Conservation (phyloP, 768 basidiomycete genomes). For the Panaeolus cyanescens region DNA sequence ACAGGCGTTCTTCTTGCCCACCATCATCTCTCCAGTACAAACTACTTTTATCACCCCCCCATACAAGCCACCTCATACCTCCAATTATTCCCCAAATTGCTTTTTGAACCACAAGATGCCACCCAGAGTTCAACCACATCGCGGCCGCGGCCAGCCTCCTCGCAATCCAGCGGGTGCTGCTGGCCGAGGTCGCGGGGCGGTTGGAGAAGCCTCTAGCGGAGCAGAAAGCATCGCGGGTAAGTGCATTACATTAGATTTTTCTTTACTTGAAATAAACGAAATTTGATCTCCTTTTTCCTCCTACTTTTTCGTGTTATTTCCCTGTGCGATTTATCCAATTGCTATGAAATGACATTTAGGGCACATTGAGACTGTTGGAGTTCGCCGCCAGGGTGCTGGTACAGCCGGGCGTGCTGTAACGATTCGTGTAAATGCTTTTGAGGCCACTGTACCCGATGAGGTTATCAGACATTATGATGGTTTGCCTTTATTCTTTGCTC, state of each 20-base stretch:
- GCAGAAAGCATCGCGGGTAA: conserved; percentile 3
- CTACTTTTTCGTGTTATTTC: not conserved
- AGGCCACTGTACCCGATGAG: conserved; percentile 45
- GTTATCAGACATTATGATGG: conserved; percentile 74
- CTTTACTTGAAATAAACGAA: not conserved
- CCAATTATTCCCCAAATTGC: not conserved
- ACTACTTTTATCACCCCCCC: not conserved
- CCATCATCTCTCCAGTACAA: not conserved
- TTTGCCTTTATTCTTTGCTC: conserved; percentile 14
- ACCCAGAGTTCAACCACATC: conserved; percentile 1
- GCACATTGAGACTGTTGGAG: conserved; percentile 54
- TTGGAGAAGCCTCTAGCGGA: not conserved
- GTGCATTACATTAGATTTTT: not conserved
- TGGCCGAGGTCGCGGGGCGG: not conserved
- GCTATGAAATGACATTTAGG: conserved; percentile 12
- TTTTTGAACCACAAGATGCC: conserved; percentile 2
- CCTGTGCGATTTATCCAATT: not conserved
- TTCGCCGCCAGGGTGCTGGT: conserved; percentile 62
- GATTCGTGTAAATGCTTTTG: conserved; percentile 48
- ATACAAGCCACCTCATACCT: not conserved
- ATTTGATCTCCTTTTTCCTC: conserved; percentile 1
- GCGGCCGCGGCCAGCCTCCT: not conserved
- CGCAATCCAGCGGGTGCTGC: not conserved
- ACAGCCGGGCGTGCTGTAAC: conserved; percentile 29
- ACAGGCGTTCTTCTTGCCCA: not conserved